Evolutionary conservation across 2,329 filamentous ascomycete genomes (phyloP), one percentile per base, ranked within the genome.

Genomic region (Didymella sp.): DNA sequence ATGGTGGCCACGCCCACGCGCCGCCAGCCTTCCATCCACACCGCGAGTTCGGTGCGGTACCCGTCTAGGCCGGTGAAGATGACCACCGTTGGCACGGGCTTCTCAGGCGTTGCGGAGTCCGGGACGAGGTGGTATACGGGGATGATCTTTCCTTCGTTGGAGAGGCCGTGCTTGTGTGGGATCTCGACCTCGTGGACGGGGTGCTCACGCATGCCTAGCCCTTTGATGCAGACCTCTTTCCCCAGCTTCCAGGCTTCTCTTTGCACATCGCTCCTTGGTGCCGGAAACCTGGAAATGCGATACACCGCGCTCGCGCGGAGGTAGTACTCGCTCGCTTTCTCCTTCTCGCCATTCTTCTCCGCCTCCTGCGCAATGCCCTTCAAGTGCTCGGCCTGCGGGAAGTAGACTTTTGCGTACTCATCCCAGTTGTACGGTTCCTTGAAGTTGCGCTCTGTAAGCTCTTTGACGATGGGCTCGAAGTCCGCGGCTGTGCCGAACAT

Each of bases 281-380:
- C 79, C 7, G 89, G 89, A 69, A 92, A 92, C 15, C 89, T 83
- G 0, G 87, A 82, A 63, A 92, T 91, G 49, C 89, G 84, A 73
- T 90, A 88, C n/a, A 92, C 81, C 24, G 87, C 86, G 30, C 64
- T 67, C 6, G 67, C 73, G 9, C 73, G 76, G 61, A 90, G 80
- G 73, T 87, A 90, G 17, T 89, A 79, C 31, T 83, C 83, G 4
- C 83, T 84, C 1, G 89, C 87, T 38, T 80, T 80, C 35, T 80
- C 78, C 4, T 70, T 72, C 54, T 87, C 79, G 25, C 81, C 83
- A 2, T 76, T 72, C 8, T 76, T 66, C 35, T 83, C 76, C 0
- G 82, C 82, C 24, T 80, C 74, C 59, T 84, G 80, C 17, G 83
- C 89, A 37, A 81, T 74, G 1, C 69, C 62, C 6, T 82, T 80